Evolutionary conservation across 805 yeast genomes (phyloP), one percentile per base, ranked within the genome.

Genomic region (Tetrapisispora iriomotensis): DNA sequence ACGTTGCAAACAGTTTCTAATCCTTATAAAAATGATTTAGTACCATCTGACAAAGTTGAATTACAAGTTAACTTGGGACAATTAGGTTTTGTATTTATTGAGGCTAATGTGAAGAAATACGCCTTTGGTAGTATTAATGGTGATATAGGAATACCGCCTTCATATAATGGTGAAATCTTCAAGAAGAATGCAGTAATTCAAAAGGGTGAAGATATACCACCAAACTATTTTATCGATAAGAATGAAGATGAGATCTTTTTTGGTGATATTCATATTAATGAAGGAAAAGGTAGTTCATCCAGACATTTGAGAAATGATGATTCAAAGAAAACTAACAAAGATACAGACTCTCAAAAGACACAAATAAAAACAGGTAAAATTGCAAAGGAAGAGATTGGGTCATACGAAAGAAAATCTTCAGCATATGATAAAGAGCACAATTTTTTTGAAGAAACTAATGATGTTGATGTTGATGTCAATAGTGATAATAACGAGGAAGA

Each of bases 91-190:
- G 90, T 83, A 1, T 82, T 77, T 53, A 82, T 83, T 36, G 92
- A 83, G 55, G 94, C 79, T 0, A 83, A 83, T 60, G 88, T 83
- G 19, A 82, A 83, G 52, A 82, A 80, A 54, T 83, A 90, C 83
- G 87, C 87, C 13, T 81, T 78, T 60, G 94, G 58, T 20, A 50
- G 61, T 23, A 55, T 60, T 4, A 56, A 45, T 44, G 72, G 72
- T 4, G 66, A 63, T 2, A 66, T 67, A 44, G 72, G 72, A 6
- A 55, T 66, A 12, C 72, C 72, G 5, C 72, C 72, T 6, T 59
- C 69, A 2, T 67, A 66, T 46, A 58, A 57, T 34, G 72, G 71
- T 2, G 60, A 59, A 40, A 64, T 62, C 36, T 51, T 51, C 35
- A 58, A 58, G 22, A 56, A 56, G 14, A 86, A 81, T 48, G 66